Percentiles rank a stretch among this genome's conserved stretches.
These are phyloP conservation scores for Xylariaceae sp. DNA, from an alignment of 2,329 filamentous ascomycete species.

Conservation along the genomic window DNA sequence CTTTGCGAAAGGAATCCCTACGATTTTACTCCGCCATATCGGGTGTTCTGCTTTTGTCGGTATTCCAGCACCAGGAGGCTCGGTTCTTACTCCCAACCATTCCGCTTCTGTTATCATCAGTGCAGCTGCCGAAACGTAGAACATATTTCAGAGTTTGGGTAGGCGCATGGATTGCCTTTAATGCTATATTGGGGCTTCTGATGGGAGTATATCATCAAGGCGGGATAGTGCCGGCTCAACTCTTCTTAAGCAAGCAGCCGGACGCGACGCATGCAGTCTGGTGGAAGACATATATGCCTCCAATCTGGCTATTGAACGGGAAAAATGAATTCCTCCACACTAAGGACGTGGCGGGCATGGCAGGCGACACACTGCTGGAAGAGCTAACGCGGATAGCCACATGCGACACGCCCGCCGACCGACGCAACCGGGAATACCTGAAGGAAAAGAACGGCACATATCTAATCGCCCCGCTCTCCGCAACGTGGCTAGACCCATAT, in stretches of 20 bases:
- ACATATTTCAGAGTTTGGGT: slow-evolving; percentile 52
- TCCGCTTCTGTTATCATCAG: slow-evolving; percentile 70
- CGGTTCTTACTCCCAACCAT: slow-evolving; percentile 73
- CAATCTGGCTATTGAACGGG: slow-evolving; percentile 73
- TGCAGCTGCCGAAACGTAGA: slow-evolving; percentile 59
- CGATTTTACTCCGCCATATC: slow-evolving; percentile 70
- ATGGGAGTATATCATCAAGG: slow-evolving; percentile 84
- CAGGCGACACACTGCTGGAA: slow-evolving; percentile 55
- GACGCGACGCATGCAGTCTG: slow-evolving; percentile 68
- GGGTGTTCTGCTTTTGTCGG: slow-evolving; percentile 64
- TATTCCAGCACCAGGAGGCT: slow-evolving; percentile 76
- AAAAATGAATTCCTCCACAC: slow-evolving; percentile 70
- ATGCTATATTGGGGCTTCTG: slow-evolving; percentile 60
- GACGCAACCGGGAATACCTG: slow-evolving; percentile 52
- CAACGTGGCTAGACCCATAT: slow-evolving; percentile 64
- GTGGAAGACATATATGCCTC: slow-evolving; percentile 85
- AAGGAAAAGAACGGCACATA: slow-evolving; percentile 63
- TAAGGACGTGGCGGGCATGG: slow-evolving; percentile 69
- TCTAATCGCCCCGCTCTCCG: slow-evolving; percentile 69
- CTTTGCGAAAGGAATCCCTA: slow-evolving; percentile 50
- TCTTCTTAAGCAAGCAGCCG: slow-evolving; percentile 66
- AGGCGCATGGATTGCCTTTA: slow-evolving; percentile 64
- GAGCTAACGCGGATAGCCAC: slow-evolving; percentile 57
- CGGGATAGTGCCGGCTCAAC: slow-evolving; percentile 70
- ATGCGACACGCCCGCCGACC: slow-evolving; percentile 57